Evolutionary conservation across 73 alveolate genomes (phyloP).

Genomic region (Stentor roeselii): DNA sequence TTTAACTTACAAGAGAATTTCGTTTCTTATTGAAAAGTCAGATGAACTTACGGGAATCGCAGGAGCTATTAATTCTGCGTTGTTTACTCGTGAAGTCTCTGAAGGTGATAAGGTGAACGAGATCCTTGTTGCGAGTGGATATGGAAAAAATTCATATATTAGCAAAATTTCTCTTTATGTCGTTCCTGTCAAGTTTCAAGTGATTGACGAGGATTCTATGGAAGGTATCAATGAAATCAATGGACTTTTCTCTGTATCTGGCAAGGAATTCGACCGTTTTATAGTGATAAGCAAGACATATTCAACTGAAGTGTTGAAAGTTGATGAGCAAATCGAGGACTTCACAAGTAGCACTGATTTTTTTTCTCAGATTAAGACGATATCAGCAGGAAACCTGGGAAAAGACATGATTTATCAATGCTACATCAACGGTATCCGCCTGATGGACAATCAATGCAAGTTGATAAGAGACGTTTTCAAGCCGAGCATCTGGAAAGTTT

Average conservation of each 20-base stretch:
- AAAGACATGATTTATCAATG: slow-evolving; percentile 14
- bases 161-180: background rate
- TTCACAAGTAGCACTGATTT: background rate
- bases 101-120: slow-evolving; percentile 5
- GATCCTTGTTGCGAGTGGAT: background rate
- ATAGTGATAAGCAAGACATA: slow-evolving; percentile 7
- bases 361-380: background rate
- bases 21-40: background rate
- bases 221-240: background rate
- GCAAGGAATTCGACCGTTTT: background rate
- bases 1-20: background rate
- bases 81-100: background rate
- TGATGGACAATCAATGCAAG: background rate
- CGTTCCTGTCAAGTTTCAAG: background rate
- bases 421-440: background rate
- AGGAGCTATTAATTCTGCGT: background rate
- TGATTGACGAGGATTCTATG: background rate
- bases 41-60: slow-evolving; percentile 4
- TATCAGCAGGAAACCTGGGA: background rate
- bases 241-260: background rate
- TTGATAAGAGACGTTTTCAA: background rate
- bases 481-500: slow-evolving; percentile 1
- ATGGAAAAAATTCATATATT: slow-evolving; percentile 2
- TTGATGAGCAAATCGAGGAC: slow-evolving; percentile 8
- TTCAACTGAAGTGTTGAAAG: background rate